Conservation (phyloP, 2,329 filamentous ascomycete genomes). For the Monosporascus cannonballus region DNA sequence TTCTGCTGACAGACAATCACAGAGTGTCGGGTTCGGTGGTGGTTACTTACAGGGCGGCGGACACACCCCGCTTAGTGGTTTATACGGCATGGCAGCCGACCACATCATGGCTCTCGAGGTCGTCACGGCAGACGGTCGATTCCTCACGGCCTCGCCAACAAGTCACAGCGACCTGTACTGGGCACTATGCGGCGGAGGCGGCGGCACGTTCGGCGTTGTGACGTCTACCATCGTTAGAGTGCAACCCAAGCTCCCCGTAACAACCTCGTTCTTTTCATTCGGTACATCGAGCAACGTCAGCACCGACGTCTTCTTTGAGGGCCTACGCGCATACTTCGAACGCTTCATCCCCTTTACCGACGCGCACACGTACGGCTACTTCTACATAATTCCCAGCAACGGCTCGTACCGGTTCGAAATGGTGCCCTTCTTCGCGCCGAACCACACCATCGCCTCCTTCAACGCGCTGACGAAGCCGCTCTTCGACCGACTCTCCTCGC, state of each 20-base stretch:
- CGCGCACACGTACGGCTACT: conserved; percentile 20
- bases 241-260: conserved; percentile 7
- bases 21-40: conserved; percentile 35
- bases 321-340: conserved; percentile 11
- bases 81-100: conserved; percentile 40
- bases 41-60: conserved; percentile 43
- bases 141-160: conserved; percentile 31
- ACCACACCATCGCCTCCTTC: conserved; percentile 5
- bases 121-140: conserved; percentile 8
- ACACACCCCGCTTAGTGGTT: conserved; percentile 29
- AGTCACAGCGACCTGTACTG: conserved; percentile 46
- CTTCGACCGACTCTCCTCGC: conserved; percentile 12
- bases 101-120: conserved; percentile 26
- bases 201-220: conserved; percentile 44
- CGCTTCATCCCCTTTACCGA: conserved; percentile 18
- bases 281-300: conserved; percentile 12
- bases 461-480: conserved; percentile 16
- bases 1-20: neutral
- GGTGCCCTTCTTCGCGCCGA: conserved; percentile 15
- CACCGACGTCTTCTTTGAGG: conserved; percentile 14
- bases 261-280: conserved; percentile 4
- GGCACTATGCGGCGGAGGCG: conserved; percentile 45
- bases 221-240: conserved; percentile 6
- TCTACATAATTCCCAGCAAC: conserved; percentile 1
- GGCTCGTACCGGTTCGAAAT: conserved; percentile 5